Evolutionary conservation across 2,329 filamentous ascomycete species (phyloP).

Genomic region (Fusarium nygamai): DNA sequence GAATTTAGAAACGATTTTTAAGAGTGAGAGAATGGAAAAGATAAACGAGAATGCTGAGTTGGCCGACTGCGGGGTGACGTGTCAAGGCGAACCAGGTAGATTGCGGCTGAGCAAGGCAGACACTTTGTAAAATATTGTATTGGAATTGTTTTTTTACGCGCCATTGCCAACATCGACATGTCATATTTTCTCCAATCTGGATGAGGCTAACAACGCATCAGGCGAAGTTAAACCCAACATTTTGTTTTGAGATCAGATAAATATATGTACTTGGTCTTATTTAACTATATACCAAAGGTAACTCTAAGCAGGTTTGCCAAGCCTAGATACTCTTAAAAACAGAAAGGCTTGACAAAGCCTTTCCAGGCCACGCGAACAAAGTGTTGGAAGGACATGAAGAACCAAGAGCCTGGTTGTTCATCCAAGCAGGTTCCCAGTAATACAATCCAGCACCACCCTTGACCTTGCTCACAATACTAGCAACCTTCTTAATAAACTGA

Average conservation of each 20-base stretch:
- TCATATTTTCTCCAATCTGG: fast-evolving
- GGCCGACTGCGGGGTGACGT: not conserved
- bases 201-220: fast-evolving
- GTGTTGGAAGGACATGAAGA: slow-evolving; percentile 73
- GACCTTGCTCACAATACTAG: slow-evolving; percentile 62
- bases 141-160: not conserved
- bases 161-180: fast-evolving
- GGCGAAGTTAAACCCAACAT: not conserved
- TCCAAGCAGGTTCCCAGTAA: slow-evolving; percentile 80
- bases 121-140: fast-evolving
- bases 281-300: not conserved
- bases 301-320: fast-evolving
- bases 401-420: slow-evolving; percentile 71
- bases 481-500: slow-evolving; percentile 69
- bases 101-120: not conserved
- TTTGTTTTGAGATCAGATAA: not conserved
- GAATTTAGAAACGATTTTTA: fast-evolving
- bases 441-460: slow-evolving; percentile 69
- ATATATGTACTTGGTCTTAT: not conserved
- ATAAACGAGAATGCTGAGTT: fast-evolving
- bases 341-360: slow-evolving; percentile 65
- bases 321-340: slow-evolving; percentile 63
- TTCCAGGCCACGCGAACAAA: slow-evolving; percentile 66
- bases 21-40: too few relatives aligned
- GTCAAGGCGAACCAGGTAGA: not conserved